These are phyloP conservation scores for Suhomyces pyralidae DNA, from an alignment of 805 yeast genomes.

Conservation along the genomic window DNA sequence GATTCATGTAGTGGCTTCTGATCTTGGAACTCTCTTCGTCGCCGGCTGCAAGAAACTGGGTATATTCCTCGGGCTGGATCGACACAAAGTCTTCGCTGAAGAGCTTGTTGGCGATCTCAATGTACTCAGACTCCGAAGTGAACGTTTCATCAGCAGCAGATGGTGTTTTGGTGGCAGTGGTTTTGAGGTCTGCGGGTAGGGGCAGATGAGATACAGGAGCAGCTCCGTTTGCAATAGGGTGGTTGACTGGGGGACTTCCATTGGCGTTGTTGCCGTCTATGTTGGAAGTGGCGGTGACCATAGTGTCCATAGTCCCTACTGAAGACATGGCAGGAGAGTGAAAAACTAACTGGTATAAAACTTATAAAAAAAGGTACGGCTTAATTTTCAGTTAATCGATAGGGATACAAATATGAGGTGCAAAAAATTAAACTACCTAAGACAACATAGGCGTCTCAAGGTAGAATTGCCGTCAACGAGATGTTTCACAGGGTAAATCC, in stretches of 20 bases:
- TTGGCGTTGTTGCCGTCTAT: not conserved
- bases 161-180: not conserved
- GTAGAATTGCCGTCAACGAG: not conserved
- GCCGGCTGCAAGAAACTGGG: slow-evolving; percentile 38
- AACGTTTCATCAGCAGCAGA: not conserved
- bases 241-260: not conserved
- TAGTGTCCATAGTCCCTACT: slow-evolving; percentile 11
- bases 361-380: not conserved
- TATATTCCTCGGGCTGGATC: slow-evolving; percentile 43
- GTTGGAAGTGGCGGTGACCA: slow-evolving; percentile 10
- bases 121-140: slow-evolving; percentile 17
- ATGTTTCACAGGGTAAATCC: not conserved
- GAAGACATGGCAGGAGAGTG: slow-evolving; percentile 7
- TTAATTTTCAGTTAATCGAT: not conserved
- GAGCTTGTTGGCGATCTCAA: slow-evolving; percentile 35
- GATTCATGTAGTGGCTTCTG: slow-evolving; percentile 44
- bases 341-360: not conserved
- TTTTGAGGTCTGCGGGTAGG: not conserved
- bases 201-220: not conserved
- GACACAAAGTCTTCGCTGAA: slow-evolving; percentile 41
- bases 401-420: not conserved
- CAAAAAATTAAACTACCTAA: not conserved
- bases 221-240: not conserved
- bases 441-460: not conserved
- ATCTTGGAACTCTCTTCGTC: slow-evolving; percentile 39